These are phyloP conservation scores for Xylaria sp. DNA, from an alignment of 2,329 filamentous ascomycete species.

Conservation along the genomic window DNA sequence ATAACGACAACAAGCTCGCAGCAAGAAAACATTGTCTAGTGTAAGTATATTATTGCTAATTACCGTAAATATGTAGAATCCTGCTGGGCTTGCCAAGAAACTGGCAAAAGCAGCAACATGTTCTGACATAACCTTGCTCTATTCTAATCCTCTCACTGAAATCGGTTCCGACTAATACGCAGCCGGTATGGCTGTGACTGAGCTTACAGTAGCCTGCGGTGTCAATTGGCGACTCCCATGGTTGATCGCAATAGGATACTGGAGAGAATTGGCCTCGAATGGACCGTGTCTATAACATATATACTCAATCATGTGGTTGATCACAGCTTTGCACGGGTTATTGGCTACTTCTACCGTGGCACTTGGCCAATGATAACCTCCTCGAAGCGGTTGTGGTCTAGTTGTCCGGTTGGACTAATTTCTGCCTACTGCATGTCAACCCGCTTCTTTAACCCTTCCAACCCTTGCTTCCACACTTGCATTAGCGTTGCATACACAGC, in stretches of 20 bases:
- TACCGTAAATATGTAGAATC: neutral
- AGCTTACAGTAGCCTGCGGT: slow-evolving; percentile 11
- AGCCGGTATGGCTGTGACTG: slow-evolving; percentile 1
- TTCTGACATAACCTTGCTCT: slow-evolving; percentile 23
- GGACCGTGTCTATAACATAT: slow-evolving; percentile 19
- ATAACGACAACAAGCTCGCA: neutral
- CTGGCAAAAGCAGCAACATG: slow-evolving; percentile 6
- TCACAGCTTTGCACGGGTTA: neutral
- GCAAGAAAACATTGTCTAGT: neutral
- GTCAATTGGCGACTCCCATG: slow-evolving; percentile 21
- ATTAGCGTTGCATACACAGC: slow-evolving; percentile 25
- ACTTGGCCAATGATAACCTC: slow-evolving; percentile 20
- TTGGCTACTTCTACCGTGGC: slow-evolving; percentile 8
- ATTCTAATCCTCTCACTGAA: slow-evolving; percentile 11
- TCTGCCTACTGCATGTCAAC: slow-evolving; percentile 20
- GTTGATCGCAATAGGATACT: slow-evolving; percentile 5
- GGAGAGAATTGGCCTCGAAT: slow-evolving; percentile 10
- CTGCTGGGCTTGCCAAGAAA: slow-evolving; percentile 11
- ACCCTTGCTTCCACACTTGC: slow-evolving; percentile 22
- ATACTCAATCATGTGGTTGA: slow-evolving; percentile 29
- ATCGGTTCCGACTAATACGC: neutral
- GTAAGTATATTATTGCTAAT: neutral
- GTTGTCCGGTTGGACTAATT: slow-evolving; percentile 20
- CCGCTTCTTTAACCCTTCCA: slow-evolving; percentile 27
- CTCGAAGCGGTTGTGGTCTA: slow-evolving; percentile 2